phyloP scores from a whole-genome alignment of 2,329 filamentous ascomycete species.

The Talaromyces piceae region DNA sequence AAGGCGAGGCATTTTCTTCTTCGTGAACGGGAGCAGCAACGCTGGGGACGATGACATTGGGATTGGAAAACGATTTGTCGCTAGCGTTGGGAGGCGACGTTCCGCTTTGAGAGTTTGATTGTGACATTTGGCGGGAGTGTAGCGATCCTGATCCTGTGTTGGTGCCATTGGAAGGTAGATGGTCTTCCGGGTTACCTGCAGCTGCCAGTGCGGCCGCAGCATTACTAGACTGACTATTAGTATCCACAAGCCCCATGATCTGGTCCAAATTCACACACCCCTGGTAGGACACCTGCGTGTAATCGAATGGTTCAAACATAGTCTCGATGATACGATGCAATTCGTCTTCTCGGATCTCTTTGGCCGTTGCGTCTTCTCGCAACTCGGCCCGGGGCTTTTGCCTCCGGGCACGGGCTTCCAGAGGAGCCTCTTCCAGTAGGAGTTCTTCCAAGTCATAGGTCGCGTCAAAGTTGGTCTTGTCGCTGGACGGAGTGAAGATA shows the following conservation, averaged over 20 bases:
- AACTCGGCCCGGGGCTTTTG: conserved; percentile 89
- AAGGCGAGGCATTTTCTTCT: conserved; percentile 14
- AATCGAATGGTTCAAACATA: conserved; percentile 92
- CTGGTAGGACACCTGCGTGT: conserved; percentile 70
- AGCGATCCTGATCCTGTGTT: conserved; percentile 12
- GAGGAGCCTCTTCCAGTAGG: conserved; percentile 83
- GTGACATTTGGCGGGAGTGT: conserved; percentile 31
- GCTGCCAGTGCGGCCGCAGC: conserved; percentile 36
- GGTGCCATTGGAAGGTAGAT: conserved; percentile 19
- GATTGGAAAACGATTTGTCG: conserved; percentile 19
- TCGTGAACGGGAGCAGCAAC: conserved; percentile 10
- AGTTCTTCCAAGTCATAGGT: conserved; percentile 96
- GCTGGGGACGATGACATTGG: not conserved
- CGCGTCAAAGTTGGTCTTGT: conserved; percentile 98
- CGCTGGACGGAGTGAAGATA: conserved; percentile 85
- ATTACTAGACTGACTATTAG: conserved; percentile 17
- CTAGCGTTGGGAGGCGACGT: conserved; percentile 23
- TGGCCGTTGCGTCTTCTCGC: conserved; percentile 88
- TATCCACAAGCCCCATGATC: not conserved
- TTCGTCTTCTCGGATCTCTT: conserved; percentile 91
- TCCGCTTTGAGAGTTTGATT: conserved; percentile 25
- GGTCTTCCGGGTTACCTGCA: conserved; percentile 33
- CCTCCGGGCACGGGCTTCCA: conserved; percentile 84
- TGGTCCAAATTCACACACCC: conserved; percentile 8
- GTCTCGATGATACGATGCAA: conserved; percentile 90